Evolutionary conservation across 768 basidiomycete species (phyloP).

Genomic region (Omphalotus guepiniiformis): DNA sequence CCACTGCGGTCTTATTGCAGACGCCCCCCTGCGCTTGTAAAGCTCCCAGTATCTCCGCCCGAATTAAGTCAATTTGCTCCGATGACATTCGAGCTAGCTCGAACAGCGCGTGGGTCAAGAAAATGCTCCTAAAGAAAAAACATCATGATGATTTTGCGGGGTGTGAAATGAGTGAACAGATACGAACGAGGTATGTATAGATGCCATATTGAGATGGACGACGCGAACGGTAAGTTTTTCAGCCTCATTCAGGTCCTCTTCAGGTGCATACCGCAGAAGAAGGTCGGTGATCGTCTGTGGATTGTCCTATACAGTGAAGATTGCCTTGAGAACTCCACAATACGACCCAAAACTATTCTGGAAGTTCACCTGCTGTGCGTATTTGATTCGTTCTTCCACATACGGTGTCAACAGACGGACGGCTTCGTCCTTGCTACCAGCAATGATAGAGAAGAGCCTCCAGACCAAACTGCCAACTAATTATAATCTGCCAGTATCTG

Average conservation of each 20-base stretch:
- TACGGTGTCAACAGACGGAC: background rate
- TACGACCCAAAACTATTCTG: too few species aligned
- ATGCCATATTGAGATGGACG: slow-evolving; percentile 16
- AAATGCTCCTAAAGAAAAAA: slow-evolving; percentile 10
- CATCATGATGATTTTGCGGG: background rate
- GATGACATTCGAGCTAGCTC: slow-evolving; percentile 13
- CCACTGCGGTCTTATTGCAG: slow-evolving; percentile 14
- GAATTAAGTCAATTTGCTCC: slow-evolving; percentile 9
- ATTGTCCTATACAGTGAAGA: slow-evolving; percentile 12
- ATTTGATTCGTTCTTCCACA: background rate
- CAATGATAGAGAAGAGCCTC: background rate
- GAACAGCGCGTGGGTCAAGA: slow-evolving; percentile 16
- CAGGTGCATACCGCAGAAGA: slow-evolving; percentile 12
- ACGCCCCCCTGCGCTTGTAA: slow-evolving; percentile 13
- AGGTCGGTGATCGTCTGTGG: slow-evolving; percentile 7
- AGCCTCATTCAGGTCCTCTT: slow-evolving; percentile 8
- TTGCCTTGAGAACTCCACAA: background rate
- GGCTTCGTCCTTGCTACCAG: background rate
- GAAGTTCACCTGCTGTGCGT: background rate
- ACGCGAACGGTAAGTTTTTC: slow-evolving; percentile 7
- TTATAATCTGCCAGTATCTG: too few species aligned
- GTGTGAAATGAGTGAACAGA: background rate
- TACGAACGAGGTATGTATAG: slow-evolving; percentile 16
- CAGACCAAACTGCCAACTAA: background rate
- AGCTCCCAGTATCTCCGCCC: slow-evolving; percentile 12